Base-by-base conservation (phyloP, 2,329 filamentous ascomycete genomes). In the Xylariaceae sp. region DNA sequence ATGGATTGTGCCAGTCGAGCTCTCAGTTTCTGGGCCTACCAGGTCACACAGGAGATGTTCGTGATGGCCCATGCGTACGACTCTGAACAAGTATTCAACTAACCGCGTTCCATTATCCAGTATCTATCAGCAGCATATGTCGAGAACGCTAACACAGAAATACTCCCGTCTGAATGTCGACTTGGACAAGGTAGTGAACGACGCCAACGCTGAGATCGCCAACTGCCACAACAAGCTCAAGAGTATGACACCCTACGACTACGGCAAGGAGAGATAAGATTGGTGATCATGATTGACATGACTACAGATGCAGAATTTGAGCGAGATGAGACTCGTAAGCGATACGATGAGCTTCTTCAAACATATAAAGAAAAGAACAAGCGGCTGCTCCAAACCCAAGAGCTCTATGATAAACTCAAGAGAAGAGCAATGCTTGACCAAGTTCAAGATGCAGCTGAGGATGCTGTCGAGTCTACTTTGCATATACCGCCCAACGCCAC, bases 1-100 rank as follows among this genome's bases (percentile, higher is more conserved):
- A 90, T 95, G 78, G 91, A 96, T 60, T 95, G 90, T 67, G 87
- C 89, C 18, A 83, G 86, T 5, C 79, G 88, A 57, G 90, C 86
- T 1, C 68, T 96, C 56, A 82, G 80, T 31, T 96, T 96, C 64
- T 95, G 90, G 86, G 85, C 82, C 30, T 96, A 95, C 61, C 90
- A 96, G 65, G 83, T 85, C 17, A 84, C 83, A 2, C 88, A 94
- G 61, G 88, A 96, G 68, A 87, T 95, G 87, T 90, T 61, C 56
- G 75, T 66, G 10, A n/a, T 11, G 11, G 18, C 50, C 7, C 3
- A 11, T 33, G 15, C 5, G 5, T 18, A 6, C 15, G 6, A 18
- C 18, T 17, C 31, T 18, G 9, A 15, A 42, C 15, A 38, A 27
- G 22, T 27, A 27, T 27, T 7, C 7, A 27, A 27, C 22, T 27